Conservation (phyloP, 768 basidiomycete genomes). For the Pleurotus giganteus region DNA sequence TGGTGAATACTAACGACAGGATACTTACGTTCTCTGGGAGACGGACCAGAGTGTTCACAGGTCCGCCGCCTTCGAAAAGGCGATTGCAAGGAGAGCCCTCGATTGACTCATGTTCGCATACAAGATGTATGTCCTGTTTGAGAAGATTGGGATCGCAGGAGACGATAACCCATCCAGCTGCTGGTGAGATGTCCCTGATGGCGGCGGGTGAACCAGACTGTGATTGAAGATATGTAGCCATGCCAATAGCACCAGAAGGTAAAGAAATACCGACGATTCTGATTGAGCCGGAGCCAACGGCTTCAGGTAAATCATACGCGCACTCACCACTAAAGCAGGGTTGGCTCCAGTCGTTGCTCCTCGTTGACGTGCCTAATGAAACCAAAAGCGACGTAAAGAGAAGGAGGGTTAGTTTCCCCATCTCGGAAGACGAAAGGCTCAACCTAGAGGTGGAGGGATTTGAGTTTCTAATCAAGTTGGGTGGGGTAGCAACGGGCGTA, state of each 20-base stretch:
- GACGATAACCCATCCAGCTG: conserved; percentile 2
- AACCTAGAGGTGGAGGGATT: too few species aligned
- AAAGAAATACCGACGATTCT: neutral
- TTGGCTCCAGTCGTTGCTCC: neutral
- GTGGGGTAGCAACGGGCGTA: too few species aligned
- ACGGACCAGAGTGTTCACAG: neutral
- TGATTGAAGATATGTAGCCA: neutral
- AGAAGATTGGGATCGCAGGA: neutral
- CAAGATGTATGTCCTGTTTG: neutral
- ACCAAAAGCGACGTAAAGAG: neutral
- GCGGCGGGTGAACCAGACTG: neutral
- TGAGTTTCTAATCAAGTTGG: too few species aligned
- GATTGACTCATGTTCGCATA: neutral
- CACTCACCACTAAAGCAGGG: conserved; percentile 2
- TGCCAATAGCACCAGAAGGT: neutral
- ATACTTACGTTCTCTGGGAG: conserved; percentile 6
- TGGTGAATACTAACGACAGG: too few species aligned
- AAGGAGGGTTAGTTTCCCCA: neutral
- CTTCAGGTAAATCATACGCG: neutral
- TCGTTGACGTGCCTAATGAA: neutral
- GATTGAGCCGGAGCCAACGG: neutral
- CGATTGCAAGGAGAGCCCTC: neutral
- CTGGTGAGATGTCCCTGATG: conserved; percentile 3
- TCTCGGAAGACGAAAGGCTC: neutral
- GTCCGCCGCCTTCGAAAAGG: neutral